Base-by-base conservation (phyloP, 192 early-diverging fungal species). In the Pilobolus umbonatus region DNA sequence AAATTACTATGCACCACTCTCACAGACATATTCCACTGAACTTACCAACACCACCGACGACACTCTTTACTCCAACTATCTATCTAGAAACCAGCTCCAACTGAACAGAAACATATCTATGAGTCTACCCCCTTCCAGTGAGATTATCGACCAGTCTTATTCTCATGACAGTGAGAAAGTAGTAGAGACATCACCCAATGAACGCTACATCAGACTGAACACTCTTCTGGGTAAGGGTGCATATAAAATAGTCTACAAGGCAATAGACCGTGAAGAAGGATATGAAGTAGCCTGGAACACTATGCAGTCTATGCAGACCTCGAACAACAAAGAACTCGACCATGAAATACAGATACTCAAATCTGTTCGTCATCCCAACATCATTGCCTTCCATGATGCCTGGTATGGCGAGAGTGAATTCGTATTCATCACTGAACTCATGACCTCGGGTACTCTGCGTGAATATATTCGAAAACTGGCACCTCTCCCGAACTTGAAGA, bases 261-360 rank as follows among this genome's bases (percentile, higher is more conserved):
- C 86, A 30, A 84, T 90, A 68, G 90, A 93, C 59, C 79, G 85
- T 48, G 89, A 93, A 56, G 87, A 91, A 64, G 90, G 89, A 19
- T 79, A 89, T 14, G 90, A 93, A 69, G 89, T 93, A 5, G 90
- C 90, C n/a, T 93, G 90, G 90, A 92, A 90, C 61, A 60, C 67
- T 5, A 88, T 85, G 69, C 87, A 88, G 71, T 56, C 61, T 31
- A 60, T 57, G 17, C 56, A 58, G 25, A 47, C 61, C 25, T n/a
- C n/a, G n/a, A 57, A 68, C 38, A 58, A 68, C 44, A 67, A 73
- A 48, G 71, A 73, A n/a, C 43, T 73, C 34, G 65, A 64, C 21
- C 71, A 73, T 50, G 81, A 83, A 60, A 80, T 83, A 24, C 70
- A 76, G 43, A 90, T 94, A 50, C 80, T 94, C 22, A 73, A 92